Conservation (phyloP, 2,329 filamentous ascomycete species). For the Fusarium tupiense region DNA sequence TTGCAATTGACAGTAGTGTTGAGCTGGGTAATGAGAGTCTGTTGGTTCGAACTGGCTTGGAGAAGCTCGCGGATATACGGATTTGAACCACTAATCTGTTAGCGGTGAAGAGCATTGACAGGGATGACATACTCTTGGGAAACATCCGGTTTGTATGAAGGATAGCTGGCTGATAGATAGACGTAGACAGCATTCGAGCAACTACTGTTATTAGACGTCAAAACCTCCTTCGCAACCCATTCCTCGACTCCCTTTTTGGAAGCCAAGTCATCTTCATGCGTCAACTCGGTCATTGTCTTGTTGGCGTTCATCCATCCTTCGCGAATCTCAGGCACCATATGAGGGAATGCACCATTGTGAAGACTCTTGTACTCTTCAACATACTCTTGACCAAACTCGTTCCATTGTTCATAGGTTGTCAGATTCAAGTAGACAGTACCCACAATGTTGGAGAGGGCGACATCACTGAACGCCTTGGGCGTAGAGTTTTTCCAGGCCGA, state of each 20-base stretch:
- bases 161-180: background rate
- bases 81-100: background rate
- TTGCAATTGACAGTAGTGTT: conserved; percentile 11
- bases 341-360: background rate
- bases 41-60: background rate
- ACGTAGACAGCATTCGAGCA: conserved; percentile 19
- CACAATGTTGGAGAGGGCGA: background rate
- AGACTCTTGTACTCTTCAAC: conserved; percentile 2
- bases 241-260: background rate
- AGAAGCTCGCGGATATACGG: background rate
- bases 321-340: background rate
- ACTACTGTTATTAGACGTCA: background rate
- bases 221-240: background rate
- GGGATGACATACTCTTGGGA: conserved; percentile 1
- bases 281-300: background rate
- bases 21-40: background rate
- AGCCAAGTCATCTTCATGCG: background rate
- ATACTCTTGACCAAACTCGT: background rate
- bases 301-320: background rate
- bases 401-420: conserved; percentile 15
- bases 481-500: background rate
- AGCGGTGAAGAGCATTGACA: fast-evolving
- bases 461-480: background rate
- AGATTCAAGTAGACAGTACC: background rate
- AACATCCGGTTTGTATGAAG: conserved; percentile 21